These are phyloP conservation scores for Abelmoschus esculentus DNA, from an alignment of 345 rosid species.

Conservation along the genomic window DNA sequence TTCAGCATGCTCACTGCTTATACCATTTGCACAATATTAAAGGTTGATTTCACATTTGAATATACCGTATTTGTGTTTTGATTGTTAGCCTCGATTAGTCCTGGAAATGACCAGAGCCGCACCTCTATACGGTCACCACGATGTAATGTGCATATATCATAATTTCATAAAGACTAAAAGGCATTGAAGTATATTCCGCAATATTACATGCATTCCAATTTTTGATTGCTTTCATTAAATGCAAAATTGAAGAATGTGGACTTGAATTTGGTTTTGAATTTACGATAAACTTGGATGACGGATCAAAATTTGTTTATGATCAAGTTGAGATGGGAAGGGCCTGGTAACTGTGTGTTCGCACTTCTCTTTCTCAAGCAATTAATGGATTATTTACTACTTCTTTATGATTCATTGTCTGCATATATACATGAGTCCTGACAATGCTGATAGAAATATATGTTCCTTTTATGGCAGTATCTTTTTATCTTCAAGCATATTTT, in stretches of 20 bases:
- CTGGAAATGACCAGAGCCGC: not conserved
- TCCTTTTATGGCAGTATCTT: not conserved
- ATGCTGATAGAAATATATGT: not conserved
- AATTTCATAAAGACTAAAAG: too few species aligned
- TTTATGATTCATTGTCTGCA: slow-evolving; percentile 37
- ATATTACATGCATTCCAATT: not conserved
- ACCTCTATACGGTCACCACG: not conserved
- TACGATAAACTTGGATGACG: not conserved
- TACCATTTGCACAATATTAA: not conserved
- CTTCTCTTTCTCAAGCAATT: slow-evolving; percentile 18
- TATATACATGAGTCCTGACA: not conserved
- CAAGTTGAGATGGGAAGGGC: not conserved
- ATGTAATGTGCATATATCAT: not conserved
- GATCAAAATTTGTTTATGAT: not conserved
- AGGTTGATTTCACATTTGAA: not conserved
- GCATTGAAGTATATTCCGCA: not conserved
- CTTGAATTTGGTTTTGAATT: slow-evolving; percentile 1
- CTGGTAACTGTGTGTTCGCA: not conserved
- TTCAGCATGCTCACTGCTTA: not conserved
- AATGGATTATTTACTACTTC: slow-evolving; percentile 14
- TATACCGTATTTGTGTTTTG: not conserved
- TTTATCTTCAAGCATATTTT: not conserved
- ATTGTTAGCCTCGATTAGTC: not conserved
- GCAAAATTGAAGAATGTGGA: not conserved
- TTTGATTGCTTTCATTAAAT: not conserved